phyloP scores from a whole-genome alignment of 2,329 filamentous ascomycete genomes.

The Neofusicoccum cordaticola region DNA sequence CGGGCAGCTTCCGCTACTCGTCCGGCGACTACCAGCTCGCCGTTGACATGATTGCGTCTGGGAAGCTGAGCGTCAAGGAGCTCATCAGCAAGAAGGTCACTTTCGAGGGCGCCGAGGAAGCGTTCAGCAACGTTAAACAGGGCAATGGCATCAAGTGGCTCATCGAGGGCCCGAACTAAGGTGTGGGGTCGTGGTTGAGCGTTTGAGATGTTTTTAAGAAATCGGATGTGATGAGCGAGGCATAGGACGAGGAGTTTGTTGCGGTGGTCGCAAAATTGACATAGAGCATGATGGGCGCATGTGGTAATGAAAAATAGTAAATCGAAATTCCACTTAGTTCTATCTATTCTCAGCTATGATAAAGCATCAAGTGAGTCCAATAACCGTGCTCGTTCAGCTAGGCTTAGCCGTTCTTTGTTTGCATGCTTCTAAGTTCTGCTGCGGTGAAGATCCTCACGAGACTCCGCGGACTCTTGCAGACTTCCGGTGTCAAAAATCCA shows the following conservation, averaged over 20 bases:
- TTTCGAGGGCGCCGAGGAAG: slow-evolving; percentile 79
- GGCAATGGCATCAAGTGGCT: slow-evolving; percentile 73
- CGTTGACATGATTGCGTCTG: slow-evolving; percentile 69
- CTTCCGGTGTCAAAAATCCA: no score
- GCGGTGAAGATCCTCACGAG: no score
- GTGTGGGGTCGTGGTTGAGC: neutral
- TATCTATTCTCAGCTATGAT: no score
- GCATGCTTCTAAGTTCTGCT: no score
- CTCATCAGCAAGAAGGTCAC: slow-evolving; percentile 74
- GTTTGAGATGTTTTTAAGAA: neutral
- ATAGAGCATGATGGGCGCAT: no score
- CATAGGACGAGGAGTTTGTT: neutral
- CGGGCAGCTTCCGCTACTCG: slow-evolving; percentile 87
- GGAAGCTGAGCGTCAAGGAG: slow-evolving; percentile 71
- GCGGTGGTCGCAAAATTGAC: no score
- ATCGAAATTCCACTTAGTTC: no score
- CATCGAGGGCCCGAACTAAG: slow-evolving; percentile 39
- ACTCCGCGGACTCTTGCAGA: no score
- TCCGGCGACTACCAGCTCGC: slow-evolving; percentile 84
- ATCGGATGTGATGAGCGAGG: neutral
- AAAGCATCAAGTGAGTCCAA: no score
- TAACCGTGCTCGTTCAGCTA: no score
- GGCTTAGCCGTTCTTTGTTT: no score
- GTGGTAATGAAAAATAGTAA: no score
- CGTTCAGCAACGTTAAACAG: slow-evolving; percentile 81